phyloP scores from a whole-genome alignment of 768 basidiomycete genomes.

The Rhizopogon salebrosus region DNA sequence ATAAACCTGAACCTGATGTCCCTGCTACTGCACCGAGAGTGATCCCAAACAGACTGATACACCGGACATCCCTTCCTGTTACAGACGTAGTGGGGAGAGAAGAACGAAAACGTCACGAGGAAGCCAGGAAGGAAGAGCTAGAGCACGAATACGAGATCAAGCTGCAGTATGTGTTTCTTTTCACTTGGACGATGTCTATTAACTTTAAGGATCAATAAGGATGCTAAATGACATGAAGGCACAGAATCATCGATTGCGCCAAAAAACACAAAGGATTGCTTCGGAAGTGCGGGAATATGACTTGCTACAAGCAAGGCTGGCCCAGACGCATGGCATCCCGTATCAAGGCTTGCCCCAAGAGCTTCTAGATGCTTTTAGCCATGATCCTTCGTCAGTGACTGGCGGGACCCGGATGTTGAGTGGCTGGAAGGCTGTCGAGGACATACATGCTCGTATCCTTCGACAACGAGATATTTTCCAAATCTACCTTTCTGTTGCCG shows the following conservation, averaged over 20 bases:
- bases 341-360: constrained; percentile 54
- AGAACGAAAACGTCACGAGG: constrained; percentile 25
- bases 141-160: constrained; percentile 51
- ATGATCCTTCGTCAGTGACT: constrained; percentile 75
- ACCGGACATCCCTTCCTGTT: constrained; percentile 32
- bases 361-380: constrained; percentile 67
- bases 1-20: not conserved
- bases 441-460: constrained; percentile 58
- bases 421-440: constrained; percentile 73
- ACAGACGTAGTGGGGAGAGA: not conserved
- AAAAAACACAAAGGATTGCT: constrained; percentile 63
- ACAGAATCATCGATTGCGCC: constrained; percentile 66
- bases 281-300: constrained; percentile 63
- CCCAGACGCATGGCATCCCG: constrained; percentile 41
- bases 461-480: constrained; percentile 55
- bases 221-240: constrained; percentile 51
- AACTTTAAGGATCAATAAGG: constrained; percentile 29
- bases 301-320: constrained; percentile 46
- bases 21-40: not conserved
- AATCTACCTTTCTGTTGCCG: constrained; percentile 34
- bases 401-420: constrained; percentile 53
- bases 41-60: constrained; percentile 4
- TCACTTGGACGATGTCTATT: not conserved
- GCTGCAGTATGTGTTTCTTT: constrained; percentile 14
- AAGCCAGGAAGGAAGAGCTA: constrained; percentile 44